Percentiles rank a stretch among this genome's conserved stretches.
Evolutionary conservation across 495 filamentous ascomycete genomes (phyloP).

Genomic region (Penicillium steckii): DNA sequence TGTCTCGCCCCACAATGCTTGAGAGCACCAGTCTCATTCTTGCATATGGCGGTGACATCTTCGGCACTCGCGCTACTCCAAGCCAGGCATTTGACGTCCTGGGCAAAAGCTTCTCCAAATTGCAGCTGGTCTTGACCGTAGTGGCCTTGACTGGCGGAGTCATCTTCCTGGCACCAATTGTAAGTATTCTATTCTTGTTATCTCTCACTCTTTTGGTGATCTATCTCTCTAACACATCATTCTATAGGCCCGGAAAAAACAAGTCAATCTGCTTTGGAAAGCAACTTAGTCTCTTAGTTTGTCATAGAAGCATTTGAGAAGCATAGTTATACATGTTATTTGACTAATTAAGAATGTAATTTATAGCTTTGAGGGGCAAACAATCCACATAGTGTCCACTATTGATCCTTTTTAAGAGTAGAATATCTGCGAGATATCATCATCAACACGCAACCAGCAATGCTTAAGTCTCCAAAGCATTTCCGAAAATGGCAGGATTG

Average conservation of each 20-base stretch:
- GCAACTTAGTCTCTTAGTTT: slow-evolving; percentile 15
- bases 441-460: too few species aligned
- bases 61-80: slow-evolving; percentile 79
- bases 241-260: slow-evolving; percentile 39
- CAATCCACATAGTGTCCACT: background rate
- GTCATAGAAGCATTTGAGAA: background rate
- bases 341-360: slow-evolving; percentile 13
- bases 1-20: slow-evolving; percentile 73
- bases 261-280: slow-evolving; percentile 45
- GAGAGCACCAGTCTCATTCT: slow-evolving; percentile 93
- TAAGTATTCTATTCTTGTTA: slow-evolving; percentile 41
- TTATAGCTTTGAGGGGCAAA: background rate
- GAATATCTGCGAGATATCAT: too few species aligned
- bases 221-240: slow-evolving; percentile 9
- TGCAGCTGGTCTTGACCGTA: slow-evolving; percentile 81
- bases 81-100: slow-evolving; percentile 88
- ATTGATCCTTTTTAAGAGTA: too few species aligned
- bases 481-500: too few species aligned
- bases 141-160: slow-evolving; percentile 73
- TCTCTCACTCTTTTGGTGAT: background rate
- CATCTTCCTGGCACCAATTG: slow-evolving; percentile 77
- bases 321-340: slow-evolving; percentile 6
- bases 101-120: slow-evolving; percentile 88
- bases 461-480: too few species aligned
- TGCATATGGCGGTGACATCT: slow-evolving; percentile 84